These are phyloP conservation scores for Pichia phayaonensis DNA, from an alignment of 805 yeast genomes.

Conservation along the genomic window DNA sequence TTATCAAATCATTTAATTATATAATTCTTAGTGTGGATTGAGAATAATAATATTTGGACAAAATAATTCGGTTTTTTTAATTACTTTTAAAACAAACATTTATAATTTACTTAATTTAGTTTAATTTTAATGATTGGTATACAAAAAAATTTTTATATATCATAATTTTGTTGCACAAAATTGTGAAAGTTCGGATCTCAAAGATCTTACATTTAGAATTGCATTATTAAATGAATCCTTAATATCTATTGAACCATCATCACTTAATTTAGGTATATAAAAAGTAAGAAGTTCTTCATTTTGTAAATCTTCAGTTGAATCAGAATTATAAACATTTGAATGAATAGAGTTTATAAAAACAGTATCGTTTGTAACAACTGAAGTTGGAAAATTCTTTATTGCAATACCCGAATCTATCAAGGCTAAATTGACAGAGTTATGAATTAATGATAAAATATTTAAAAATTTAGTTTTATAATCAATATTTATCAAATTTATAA, in stretches of 20 bases:
- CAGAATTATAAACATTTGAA: conserved; percentile 9
- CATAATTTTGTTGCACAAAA: conserved; percentile 27
- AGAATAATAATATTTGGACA: background rate
- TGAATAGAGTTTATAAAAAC: conserved; percentile 31
- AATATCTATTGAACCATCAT: conserved; percentile 22
- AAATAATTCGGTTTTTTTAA: too few relatives aligned
- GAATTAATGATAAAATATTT: conserved; percentile 35
- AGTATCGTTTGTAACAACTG: conserved; percentile 21
- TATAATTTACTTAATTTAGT: background rate
- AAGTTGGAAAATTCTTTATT: conserved; percentile 67
- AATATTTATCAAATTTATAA: conserved; percentile 56
- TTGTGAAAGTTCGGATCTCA: conserved; percentile 39
- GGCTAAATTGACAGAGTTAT: conserved; percentile 65
- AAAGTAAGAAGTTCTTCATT: conserved; percentile 47
- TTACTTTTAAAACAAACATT: background rate
- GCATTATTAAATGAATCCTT: conserved; percentile 23
- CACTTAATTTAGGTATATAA: conserved; percentile 40
- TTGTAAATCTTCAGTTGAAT: conserved; percentile 3
- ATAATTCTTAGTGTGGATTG: background rate
- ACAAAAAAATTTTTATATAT: background rate
- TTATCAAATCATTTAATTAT: background rate
- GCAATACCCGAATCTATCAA: conserved; percentile 82
- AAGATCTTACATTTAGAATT: conserved; percentile 37
- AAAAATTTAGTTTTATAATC: conserved; percentile 28
- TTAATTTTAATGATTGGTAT: background rate